Base-by-base conservation (phyloP, 768 basidiomycete genomes). In the Amanita thiersii region DNA sequence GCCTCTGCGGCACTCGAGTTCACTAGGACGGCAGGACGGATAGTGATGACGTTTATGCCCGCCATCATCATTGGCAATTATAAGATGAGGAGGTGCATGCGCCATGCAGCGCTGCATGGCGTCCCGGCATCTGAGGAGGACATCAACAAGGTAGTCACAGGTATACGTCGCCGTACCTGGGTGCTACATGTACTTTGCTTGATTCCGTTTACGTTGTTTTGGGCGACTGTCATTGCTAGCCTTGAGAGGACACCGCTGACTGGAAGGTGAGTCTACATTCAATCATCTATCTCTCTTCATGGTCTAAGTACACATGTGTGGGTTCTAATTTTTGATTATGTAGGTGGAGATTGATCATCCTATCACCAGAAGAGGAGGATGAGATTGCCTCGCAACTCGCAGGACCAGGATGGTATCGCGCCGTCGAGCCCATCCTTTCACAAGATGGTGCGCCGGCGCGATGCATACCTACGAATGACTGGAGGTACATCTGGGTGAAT, bases 281-380 rank as follows among this genome's bases (percentile, higher is more conserved):
- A n/a, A 18, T 4, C 11, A 28, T 40, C 24, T 12, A 28, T 25
- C 18, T 31, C 4, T 6, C 26, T 34, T 42, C 14, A 2, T 26
- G 14, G 26, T 39, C 11, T n/a, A 31, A 7, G 12, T 20, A 9
- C 18, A 9, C 18, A 8, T 26, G 37, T 11, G 18, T 17, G n/a
- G 6, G 20, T 21, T 25, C 35, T 14, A 5, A 32, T 21, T 41
- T 17, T 12, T n/a, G 29, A 19, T 40, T n/a, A 5, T 20, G 20
- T 48, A 89, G 90, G 53, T 87, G 85, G 83, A 74, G 92, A 40
- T 60, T 91, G 50, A 93, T 96, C 46, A 68, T 93, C 6, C 72
- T 96, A 11, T 91, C 89, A 3, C 91, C 92, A 1, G 86, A 90
- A 50, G 92, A 96, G 61, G 92, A 97, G 56, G 88, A 92, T 39